Base-by-base conservation (phyloP, 2,329 filamentous ascomycete genomes). In the Venturiaceae sp. region DNA sequence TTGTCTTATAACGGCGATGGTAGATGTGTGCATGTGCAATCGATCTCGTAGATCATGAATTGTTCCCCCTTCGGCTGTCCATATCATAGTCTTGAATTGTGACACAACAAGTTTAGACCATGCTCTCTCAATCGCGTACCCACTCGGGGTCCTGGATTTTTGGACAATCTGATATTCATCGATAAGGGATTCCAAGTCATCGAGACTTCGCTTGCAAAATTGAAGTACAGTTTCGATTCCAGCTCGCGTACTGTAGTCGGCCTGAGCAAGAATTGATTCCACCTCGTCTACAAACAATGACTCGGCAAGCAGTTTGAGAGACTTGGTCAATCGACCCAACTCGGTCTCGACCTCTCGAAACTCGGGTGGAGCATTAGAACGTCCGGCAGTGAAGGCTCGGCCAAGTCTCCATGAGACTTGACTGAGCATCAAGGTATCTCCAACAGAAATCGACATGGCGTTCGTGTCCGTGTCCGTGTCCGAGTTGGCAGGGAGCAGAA, bases 361-460 rank as follows among this genome's bases (percentile, higher is more conserved):
- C 28, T 75, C 72, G 32, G 64, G 32, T 1, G 74, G 75, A 6
- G 72, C 72, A 57, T 66, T 65, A 55, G 70, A 69, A 33, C 71
- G 69, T 28, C 71, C 72, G 21, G 74, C 66, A 5, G 69, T 71
- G 63, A 78, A 78, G 1, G 74, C 71, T 54, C 73, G 65, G 28
- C 73, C 74, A 41, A 74, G 72, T 61, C 71, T 75, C 74, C 74
- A 77, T 23, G 75, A 74, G 44, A 71, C 68, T 63, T 77, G 74
- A 5, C 74, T 76, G 16, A 77, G 68, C 70, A 75, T 73, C 41
- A 77, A 63, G 21, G 77, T 73, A 65, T 77, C 75, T 58, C 74
- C 75, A 60, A 70, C 66, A 13, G 50, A 53, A 21, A 53, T 53
- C 8, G n/a, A 2, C 21, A 28, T 46, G 21, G 2, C 21, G 41